Evolutionary conservation across 208 protist species (phyloP), one percentile per base, ranked within the genome.

Genomic region (Trypanosomatidae sp.): DNA sequence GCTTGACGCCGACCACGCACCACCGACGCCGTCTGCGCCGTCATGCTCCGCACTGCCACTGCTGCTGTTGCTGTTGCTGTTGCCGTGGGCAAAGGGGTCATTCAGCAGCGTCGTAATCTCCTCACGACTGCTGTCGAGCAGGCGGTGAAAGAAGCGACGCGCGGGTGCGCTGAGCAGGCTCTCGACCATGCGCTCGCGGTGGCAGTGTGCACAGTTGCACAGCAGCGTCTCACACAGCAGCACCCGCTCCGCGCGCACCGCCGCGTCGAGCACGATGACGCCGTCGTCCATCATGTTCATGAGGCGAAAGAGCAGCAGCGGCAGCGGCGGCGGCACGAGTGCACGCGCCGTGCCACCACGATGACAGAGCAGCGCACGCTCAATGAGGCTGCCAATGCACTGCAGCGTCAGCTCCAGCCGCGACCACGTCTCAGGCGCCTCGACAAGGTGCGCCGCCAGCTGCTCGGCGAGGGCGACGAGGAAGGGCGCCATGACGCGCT

Each of bases 141-240:
- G 44, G 30, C 56, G 33, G n/a, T 47, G 64, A 39, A 87, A 92
- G 56, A 88, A 92, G 11, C 48, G 33, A 22, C 54, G 50, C 2
- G 78, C 75, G 3, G 84, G 69, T n/a, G 64, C 48, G 16, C 40
- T 46, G 18, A 79, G 61, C 49, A 92, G 44, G 39, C 59, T 71
- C 22, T 71, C 62, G 3, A 68, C 43, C 43, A 73, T 61, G 43
- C 66, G 54, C 30, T 67, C 59, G 25, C 75, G 57, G 33, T 69
- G 49, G 50, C 75, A 76, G 37, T 53, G 61, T 15, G 64, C 63
- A 13, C 79, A 54, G 19, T 65, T 46, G 32, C 59, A 54, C 26
- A 92, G 47, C 24, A 84, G 49, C 3, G 78, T 86, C 55, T 88
- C 78, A 46, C 66, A 81, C 6, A 92, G 48, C n/a, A 88, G 60